Base-by-base conservation (phyloP, 306 rosid species). In the Vicia faba region DNA sequence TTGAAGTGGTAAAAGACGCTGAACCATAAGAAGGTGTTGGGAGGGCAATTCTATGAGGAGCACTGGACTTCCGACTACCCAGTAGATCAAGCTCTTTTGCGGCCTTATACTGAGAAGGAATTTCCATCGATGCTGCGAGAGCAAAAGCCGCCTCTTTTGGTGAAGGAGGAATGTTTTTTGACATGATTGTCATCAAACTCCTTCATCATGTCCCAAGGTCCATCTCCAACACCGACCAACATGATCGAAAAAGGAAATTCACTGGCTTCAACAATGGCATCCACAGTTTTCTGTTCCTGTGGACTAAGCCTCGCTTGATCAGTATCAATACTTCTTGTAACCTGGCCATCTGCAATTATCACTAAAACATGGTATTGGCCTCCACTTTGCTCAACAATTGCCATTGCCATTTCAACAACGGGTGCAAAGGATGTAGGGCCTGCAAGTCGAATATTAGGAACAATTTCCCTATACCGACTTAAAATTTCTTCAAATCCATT, bases 181-280 rank as follows among this genome's bases (percentile, higher is more conserved):
- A 88, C 98, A 93, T 88, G 43, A 68, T 93, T 93, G 81, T 93
- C 98, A 56, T 89, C 98, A 31, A 93, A 93, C 61, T 88, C 91
- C 80, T 76, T 83, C 98, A 93, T 93, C 91, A 79, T 93, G 79
- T 93, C 97, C 98, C 98, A 93, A 20, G 98, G 98, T 48, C 98
- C 98, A 80, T 93, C 98, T 69, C 98, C 98, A 69, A 93, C 98
- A 55, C 98, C 98, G 61, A 89, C 95, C 79, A 93, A 74, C 54
- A 93, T 78, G 71, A 93, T 93, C 61, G 98, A 93, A 45, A 93
- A 88, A 19, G 98, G 98, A 57, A 82, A 86, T 50, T 93, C 86
- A 79, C 98, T 93, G 57, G 98, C 97, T 76, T 87, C 86, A 71
- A 89, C 98, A 79, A 93, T 93, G 44, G 97, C 98, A 68, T 88